Conservation (phyloP, 2,329 filamentous ascomycete species). For the Cytospora leucostoma region DNA sequence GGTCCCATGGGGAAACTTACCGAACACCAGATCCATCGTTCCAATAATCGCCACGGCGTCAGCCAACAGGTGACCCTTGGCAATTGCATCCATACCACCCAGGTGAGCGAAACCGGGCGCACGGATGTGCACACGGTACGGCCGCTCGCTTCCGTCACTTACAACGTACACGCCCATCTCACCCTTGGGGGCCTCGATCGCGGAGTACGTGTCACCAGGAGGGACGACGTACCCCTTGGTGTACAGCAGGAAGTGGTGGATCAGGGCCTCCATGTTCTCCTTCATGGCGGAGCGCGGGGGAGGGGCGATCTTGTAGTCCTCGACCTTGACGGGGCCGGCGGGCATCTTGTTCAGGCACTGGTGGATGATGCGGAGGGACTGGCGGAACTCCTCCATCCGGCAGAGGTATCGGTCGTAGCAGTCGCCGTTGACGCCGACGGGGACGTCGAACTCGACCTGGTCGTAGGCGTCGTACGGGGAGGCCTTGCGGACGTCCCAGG, state of each 20-base stretch:
- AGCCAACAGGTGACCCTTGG: constrained; percentile 87
- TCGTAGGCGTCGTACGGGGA: constrained; percentile 98
- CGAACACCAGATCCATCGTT: constrained; percentile 88
- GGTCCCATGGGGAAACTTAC: constrained; percentile 49
- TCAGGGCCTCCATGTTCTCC: constrained; percentile 99
- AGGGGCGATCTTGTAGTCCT: constrained; percentile 98
- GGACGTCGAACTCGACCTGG: constrained; percentile 96
- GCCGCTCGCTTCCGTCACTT: constrained; percentile 92
- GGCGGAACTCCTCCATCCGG: constrained; percentile 99
- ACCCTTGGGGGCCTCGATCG: constrained; percentile 98
- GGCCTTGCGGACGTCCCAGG: constrained; percentile 95
- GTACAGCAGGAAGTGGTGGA: constrained; percentile 98
- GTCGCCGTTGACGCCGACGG: constrained; percentile 94
- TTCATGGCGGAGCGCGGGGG: constrained; percentile 98
- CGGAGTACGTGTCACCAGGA: constrained; percentile 95
- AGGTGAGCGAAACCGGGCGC: constrained; percentile 96
- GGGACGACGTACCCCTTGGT: constrained; percentile 98
- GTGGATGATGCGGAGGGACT: constrained; percentile 96
- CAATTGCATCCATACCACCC: constrained; percentile 89
- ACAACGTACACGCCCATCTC: constrained; percentile 99
- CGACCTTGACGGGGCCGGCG: constrained; percentile 86
- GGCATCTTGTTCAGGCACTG: constrained; percentile 99
- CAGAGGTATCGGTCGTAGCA: constrained; percentile 99
- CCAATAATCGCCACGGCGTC: constrained; percentile 96
- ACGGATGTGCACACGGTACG: constrained; percentile 96